Evolutionary conservation across 768 basidiomycete genomes (phyloP).

Genomic region (Lentinula boryana): DNA sequence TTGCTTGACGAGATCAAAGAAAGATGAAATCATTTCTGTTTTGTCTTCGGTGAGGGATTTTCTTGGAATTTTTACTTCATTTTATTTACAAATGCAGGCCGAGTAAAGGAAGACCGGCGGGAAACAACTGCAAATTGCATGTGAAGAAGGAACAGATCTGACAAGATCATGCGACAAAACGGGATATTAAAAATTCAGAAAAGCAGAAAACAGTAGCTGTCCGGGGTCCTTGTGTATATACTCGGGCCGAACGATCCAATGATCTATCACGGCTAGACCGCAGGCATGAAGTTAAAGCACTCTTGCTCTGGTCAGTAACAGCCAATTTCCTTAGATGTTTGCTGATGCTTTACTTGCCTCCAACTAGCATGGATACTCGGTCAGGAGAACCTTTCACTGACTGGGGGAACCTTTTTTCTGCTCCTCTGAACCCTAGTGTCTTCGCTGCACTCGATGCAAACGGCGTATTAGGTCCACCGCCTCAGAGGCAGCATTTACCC

Average conservation of each 20-base stretch:
- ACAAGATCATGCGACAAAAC: neutral
- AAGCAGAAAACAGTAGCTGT: neutral
- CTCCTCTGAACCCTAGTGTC: slow-evolving; percentile 52
- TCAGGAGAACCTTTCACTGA: slow-evolving; percentile 17
- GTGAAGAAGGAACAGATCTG: neutral
- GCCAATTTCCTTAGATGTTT: neutral
- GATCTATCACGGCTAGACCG: neutral
- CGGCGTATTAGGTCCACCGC: slow-evolving; percentile 41
- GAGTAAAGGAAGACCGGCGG: neutral
- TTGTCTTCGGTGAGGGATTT: too few relatives aligned
- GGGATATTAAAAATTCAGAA: neutral
- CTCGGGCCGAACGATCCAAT: neutral
- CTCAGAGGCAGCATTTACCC: slow-evolving; percentile 12
- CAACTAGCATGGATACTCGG: slow-evolving; percentile 3
- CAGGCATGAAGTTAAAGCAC: neutral
- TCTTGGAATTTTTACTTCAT: too few relatives aligned
- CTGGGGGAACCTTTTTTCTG: slow-evolving; percentile 58
- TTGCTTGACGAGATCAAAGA: too few relatives aligned
- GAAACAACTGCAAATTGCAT: neutral
- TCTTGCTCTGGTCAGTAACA: slow-evolving; percentile 4
- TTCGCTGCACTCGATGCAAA: slow-evolving; percentile 60
- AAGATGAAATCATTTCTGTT: too few relatives aligned
- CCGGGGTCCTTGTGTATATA: neutral
- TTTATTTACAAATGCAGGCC: too few relatives aligned
- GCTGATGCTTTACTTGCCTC: neutral